Evolutionary conservation across 805 yeast genomes (phyloP), one percentile per base, ranked within the genome.

Genomic region (Monosporozyma siamensis): DNA sequence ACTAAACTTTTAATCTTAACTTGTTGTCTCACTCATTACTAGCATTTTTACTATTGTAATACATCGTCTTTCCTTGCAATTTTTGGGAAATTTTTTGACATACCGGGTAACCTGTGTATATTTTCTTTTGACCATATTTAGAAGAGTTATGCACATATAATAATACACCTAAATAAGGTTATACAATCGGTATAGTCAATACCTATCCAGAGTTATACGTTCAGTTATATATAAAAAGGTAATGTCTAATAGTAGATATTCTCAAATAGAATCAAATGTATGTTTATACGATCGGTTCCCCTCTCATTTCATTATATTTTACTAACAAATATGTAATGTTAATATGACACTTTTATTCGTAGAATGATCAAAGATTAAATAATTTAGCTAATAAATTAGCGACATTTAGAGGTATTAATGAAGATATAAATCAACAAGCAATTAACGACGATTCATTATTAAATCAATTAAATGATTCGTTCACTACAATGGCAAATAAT

Each of bases 381-480:
- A 73, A 71, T 48, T 68, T 82, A 18, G 84, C 89, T 2, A 69
- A 72, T 40, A 82, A 82, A 56, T 66, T 82, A 30, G 71, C 85
- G 1, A 70, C 79, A 1, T 73, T 82, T 50, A 72, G 84, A 46
- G 68, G 69, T 43, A 76, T 83, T 21, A 82, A 86, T 41, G 74
- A 74, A 48, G 90, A 82, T 45, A 79, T 82, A 29, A 76, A 80
- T 50, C 63, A 66, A 42, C 81, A 78, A 49, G 82, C 90, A 1
- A 67, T 71, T 15, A 78, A 77, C 41, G 79, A 75, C 46, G 57
- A 59, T 21, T 65, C 70, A 0, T 49, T 67, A 30, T 54, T 75
- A 17, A 62, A 61, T 41, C 62, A 63, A 14, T 51, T 77, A 17
- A 69, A 74, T 30, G 72, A 73, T 44, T 69, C 78, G n/a, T 69